Conservation (phyloP, 1,284 basidiomycete genomes). For the Trametes polyzona region DNA sequence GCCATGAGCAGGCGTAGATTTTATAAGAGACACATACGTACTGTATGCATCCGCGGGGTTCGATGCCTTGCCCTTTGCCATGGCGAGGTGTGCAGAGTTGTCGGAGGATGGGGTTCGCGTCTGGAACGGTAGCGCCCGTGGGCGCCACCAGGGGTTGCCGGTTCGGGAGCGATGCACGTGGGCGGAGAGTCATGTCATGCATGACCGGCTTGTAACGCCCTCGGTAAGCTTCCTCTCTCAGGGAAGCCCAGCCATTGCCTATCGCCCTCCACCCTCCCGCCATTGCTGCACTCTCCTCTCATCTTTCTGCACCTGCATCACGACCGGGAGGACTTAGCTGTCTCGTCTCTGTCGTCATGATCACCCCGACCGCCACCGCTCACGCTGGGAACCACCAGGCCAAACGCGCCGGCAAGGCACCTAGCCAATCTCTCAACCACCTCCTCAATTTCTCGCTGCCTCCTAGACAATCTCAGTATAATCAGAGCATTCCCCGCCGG, state of each 20-base stretch:
- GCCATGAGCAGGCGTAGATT: conserved; percentile 8
- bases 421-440: conserved; percentile 70
- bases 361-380: conserved; percentile 30
- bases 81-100: conserved; percentile 34
- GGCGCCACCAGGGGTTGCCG: conserved; percentile 3
- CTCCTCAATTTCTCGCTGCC: conserved; percentile 87
- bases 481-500: conserved; percentile 66
- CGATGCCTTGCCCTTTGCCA: conserved; percentile 81
- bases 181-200: conserved; percentile 30
- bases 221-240: conserved; percentile 31
- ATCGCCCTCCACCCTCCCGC: conserved; percentile 2
- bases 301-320: neutral
- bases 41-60: conserved; percentile 89
- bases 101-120: neutral
- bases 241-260: conserved; percentile 29
- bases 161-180: conserved; percentile 36
- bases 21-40: conserved; percentile 40
- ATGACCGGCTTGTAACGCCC: conserved; percentile 18
- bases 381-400: conserved; percentile 34
- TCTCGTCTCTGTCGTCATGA: conserved; percentile 36
- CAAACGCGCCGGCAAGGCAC: conserved; percentile 65
- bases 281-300: neutral
- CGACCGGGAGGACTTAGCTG: conserved; percentile 35
- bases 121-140: too few relatives aligned
- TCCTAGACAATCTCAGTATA: conserved; percentile 67